These are phyloP conservation scores for Cyclotella atomus DNA, from an alignment of 108 stramenopile genomes.

Conservation along the genomic window DNA sequence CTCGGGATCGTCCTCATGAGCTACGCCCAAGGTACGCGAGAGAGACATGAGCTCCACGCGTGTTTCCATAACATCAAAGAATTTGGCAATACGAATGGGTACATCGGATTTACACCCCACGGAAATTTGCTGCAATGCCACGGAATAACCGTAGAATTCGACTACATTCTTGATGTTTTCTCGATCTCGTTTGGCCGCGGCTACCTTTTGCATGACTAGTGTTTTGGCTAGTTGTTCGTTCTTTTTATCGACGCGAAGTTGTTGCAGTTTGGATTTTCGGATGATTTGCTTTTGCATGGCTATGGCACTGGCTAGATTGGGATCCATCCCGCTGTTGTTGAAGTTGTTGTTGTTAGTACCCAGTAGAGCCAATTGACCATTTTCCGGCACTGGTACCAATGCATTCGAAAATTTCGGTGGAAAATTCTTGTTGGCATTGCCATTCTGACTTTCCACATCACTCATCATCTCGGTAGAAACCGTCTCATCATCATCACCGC, in stretches of 20 bases:
- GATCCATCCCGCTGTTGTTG: not conserved
- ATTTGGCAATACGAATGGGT: constrained; percentile 37
- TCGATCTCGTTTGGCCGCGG: constrained; percentile 24
- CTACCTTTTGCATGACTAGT: constrained; percentile 31
- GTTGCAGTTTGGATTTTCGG: constrained; percentile 14
- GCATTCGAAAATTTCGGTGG: constrained; percentile 8
- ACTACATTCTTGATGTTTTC: constrained; percentile 33
- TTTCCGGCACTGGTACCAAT: not conserved
- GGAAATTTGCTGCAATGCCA: constrained; percentile 34
- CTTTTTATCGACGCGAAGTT: constrained; percentile 13
- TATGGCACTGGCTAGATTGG: constrained; percentile 7
- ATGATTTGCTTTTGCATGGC: constrained; percentile 4
- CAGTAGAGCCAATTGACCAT: not conserved
- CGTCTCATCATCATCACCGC: constrained; percentile 13
- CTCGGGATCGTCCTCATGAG: not conserved
- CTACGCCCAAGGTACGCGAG: constrained; percentile 21
- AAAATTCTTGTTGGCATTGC: no score
- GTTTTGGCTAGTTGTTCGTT: constrained; percentile 20
- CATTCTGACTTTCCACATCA: not conserved
- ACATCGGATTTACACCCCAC: constrained; percentile 37
- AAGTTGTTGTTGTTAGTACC: no score
- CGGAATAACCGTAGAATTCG: constrained; percentile 36
- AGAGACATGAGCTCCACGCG: constrained; percentile 47
- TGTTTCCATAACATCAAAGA: constrained; percentile 42
- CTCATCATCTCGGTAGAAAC: not conserved